These are phyloP conservation scores for Phascolomyces articulosus DNA, from an alignment of 371 early-diverging fungal species.

Conservation along the genomic window DNA sequence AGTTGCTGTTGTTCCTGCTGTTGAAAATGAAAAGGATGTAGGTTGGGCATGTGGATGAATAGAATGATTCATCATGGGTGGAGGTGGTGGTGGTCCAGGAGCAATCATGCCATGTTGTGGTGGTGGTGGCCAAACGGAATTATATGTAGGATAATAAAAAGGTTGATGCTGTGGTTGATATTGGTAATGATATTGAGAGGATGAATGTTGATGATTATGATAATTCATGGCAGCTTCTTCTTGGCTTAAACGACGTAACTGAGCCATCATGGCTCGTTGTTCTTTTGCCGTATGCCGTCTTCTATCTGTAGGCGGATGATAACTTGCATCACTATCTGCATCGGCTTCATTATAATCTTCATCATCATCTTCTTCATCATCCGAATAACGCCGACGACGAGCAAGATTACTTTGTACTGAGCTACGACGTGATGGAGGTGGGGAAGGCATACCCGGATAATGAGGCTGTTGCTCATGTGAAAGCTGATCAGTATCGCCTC, in stretches of 20 bases:
- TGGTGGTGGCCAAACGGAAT: not conserved
- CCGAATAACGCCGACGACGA: slow-evolving; percentile 5
- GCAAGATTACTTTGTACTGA: slow-evolving; percentile 12
- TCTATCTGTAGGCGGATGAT: slow-evolving; percentile 15
- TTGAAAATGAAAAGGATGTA: slow-evolving; percentile 3
- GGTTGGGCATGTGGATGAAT: not conserved
- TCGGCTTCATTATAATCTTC: slow-evolving; percentile 13
- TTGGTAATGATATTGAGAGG: not conserved
- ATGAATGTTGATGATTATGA: not conserved
- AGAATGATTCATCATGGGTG: not conserved
- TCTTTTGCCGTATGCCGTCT: slow-evolving; percentile 11
- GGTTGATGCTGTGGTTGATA: not conserved
- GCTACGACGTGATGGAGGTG: slow-evolving; percentile 23
- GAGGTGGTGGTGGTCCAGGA: not conserved
- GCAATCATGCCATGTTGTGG: not conserved
- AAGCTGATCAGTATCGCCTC: too few relatives aligned
- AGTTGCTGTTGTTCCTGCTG: not conserved
- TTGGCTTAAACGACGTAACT: slow-evolving; percentile 87
- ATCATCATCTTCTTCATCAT: slow-evolving; percentile 24
- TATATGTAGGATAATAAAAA: not conserved
- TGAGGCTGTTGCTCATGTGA: not conserved
- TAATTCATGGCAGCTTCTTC: slow-evolving; percentile 57
- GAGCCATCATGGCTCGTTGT: slow-evolving; percentile 86
- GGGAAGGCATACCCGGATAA: slow-evolving; percentile 16
- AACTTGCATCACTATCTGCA: slow-evolving; percentile 25